Evolutionary conservation across 2,329 filamentous ascomycete species (phyloP).

Genomic region (Cladophialophora exuberans): DNA sequence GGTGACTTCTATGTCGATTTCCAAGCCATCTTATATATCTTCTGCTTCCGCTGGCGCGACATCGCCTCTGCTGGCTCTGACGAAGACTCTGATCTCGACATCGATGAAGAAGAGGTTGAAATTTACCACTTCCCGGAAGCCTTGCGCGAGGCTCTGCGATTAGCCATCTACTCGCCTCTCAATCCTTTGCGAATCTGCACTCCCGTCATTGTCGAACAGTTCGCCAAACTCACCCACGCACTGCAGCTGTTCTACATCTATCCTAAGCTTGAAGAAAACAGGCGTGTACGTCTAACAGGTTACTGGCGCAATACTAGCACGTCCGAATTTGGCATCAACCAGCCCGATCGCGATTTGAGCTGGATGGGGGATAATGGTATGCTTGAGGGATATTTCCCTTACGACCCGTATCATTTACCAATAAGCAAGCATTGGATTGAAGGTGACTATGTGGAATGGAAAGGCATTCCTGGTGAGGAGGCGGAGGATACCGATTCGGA

Average conservation of each 20-base stretch:
- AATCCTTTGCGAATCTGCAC: constrained; percentile 96
- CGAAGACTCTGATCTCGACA: constrained; percentile 57
- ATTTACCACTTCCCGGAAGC: constrained; percentile 78
- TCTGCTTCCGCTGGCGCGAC: constrained; percentile 97
- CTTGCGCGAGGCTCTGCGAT: constrained; percentile 72
- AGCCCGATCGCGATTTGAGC: constrained; percentile 58
- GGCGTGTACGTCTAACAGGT: constrained; percentile 66
- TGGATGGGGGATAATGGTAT: constrained; percentile 74
- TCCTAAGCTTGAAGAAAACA: constrained; percentile 86
- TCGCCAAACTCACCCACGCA: constrained; percentile 83
- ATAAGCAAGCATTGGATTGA: constrained; percentile 86
- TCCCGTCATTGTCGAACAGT: constrained; percentile 85
- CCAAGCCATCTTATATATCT: constrained; percentile 92
- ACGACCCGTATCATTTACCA: constrained; percentile 92
- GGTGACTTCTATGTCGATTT: constrained; percentile 82
- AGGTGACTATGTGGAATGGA: constrained; percentile 80
- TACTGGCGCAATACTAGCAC: constrained; percentile 37
- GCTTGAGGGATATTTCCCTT: constrained; percentile 93
- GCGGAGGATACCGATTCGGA: constrained; percentile 60
- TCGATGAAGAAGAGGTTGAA: constrained; percentile 62
- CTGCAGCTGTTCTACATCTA: constrained; percentile 89
- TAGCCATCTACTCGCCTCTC: constrained; percentile 82
- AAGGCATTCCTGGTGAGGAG: constrained; percentile 70
- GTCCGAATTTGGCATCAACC: constrained; percentile 43
- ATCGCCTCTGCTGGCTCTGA: constrained; percentile 61